A percentile compares a stretch with the other conserved stretches of the same genome.
phyloP scores from a whole-genome alignment of 345 rosid species.

The Melaleuca quinquenervia region DNA sequence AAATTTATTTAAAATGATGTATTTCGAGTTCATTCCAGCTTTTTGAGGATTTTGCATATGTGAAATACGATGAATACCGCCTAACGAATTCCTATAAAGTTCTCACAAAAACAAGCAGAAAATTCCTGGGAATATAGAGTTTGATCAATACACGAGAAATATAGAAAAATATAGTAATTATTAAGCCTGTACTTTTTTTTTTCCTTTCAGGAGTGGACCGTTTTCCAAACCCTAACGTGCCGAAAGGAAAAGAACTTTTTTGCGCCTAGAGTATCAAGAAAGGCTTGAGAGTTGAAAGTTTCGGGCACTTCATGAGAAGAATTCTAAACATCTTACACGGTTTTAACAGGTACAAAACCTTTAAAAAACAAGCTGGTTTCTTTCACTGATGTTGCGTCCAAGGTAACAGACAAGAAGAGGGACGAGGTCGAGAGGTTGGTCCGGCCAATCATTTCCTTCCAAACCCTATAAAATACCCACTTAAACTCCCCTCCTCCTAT shows the following conservation, averaged over 20 bases:
- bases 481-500: not conserved
- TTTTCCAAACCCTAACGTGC: not conserved
- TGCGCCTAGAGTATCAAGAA: not conserved
- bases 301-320: not conserved
- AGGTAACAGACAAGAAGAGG: conserved; percentile 40
- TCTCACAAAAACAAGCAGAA: not conserved
- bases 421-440: conserved; percentile 29
- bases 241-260: not conserved
- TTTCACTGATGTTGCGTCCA: conserved; percentile 27
- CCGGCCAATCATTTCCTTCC: conserved; percentile 17
- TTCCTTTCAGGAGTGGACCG: not conserved
- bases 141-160: not conserved
- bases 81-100: not conserved
- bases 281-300: not conserved
- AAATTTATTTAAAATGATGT: not conserved
- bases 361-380: not conserved
- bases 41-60: not conserved
- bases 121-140: not conserved
- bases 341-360: not conserved
- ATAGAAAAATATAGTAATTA: not conserved
- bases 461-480: not conserved
- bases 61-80: not conserved
- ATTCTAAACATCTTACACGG: not conserved
- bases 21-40: not conserved
- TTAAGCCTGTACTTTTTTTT: no score